phyloP scores from a whole-genome alignment of 129 eudicot genomes.

The Escallonia herrerae region DNA sequence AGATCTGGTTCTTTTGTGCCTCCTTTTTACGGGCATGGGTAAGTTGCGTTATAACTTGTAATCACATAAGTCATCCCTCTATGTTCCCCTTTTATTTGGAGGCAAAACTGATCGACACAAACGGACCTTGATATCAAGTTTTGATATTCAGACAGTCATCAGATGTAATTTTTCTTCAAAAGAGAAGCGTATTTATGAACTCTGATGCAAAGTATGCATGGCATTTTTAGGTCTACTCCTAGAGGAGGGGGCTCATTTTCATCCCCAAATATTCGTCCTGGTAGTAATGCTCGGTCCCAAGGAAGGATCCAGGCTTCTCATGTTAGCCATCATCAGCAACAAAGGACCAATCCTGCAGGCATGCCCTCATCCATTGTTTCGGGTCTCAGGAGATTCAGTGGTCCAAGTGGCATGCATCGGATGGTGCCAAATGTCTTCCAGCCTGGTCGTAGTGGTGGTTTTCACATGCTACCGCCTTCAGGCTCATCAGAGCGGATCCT shows the following conservation, averaged over 20 bases:
- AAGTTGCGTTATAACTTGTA: not conserved
- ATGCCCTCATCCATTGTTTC: constrained; percentile 21
- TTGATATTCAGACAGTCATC: not conserved
- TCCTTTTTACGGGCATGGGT: constrained; percentile 40
- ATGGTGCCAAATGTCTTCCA: constrained; percentile 23
- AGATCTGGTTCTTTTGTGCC: constrained; percentile 26
- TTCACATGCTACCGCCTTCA: constrained; percentile 17
- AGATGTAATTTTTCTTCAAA: too few species aligned
- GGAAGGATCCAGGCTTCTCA: constrained; percentile 38
- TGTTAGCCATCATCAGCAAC: constrained; percentile 27
- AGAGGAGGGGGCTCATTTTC: constrained; percentile 15
- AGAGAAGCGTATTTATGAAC: too few species aligned
- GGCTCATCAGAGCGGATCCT: constrained; percentile 14
- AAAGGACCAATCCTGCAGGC: constrained; percentile 21
- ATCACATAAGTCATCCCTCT: not conserved
- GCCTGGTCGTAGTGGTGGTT: constrained; percentile 21
- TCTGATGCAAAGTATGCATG: too few species aligned
- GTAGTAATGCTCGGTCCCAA: constrained; percentile 25
- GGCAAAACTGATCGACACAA: too few species aligned
- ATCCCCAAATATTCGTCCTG: constrained; percentile 7
- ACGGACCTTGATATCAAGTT: too few species aligned
- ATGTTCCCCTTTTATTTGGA: not conserved
- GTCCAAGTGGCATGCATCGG: constrained; percentile 35
- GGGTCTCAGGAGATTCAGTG: constrained; percentile 36
- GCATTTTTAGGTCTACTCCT: constrained; percentile 21